Percentiles rank a stretch among this genome's conserved stretches.
Conservation (phyloP, 2,329 filamentous ascomycete genomes). For the Bipolaris oryzae region DNA sequence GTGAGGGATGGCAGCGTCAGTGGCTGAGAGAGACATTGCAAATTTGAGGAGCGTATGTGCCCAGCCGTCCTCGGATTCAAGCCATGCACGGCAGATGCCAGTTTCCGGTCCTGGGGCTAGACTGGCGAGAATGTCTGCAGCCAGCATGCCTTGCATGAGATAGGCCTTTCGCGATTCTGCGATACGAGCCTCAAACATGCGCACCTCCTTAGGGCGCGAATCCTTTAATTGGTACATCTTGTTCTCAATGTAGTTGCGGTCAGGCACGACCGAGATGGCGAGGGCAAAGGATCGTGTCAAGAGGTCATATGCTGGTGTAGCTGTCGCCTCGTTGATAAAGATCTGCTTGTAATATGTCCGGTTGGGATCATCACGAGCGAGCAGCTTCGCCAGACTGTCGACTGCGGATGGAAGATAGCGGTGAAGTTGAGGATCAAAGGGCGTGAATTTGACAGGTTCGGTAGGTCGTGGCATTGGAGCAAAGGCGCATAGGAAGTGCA, state of each 20-base stretch:
- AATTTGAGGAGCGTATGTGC: conserved; percentile 78
- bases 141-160: conserved; percentile 88
- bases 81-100: conserved; percentile 76
- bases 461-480: conserved; percentile 77
- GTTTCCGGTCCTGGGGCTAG: conserved; percentile 74
- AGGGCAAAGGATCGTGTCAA: conserved; percentile 86
- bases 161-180: conserved; percentile 86
- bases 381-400: conserved; percentile 86
- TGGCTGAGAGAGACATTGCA: conserved; percentile 66
- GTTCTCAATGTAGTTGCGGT: conserved; percentile 62
- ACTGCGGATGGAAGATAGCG: conserved; percentile 88
- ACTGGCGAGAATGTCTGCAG: conserved; percentile 84
- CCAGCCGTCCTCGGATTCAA: conserved; percentile 83
- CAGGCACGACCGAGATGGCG: conserved; percentile 83
- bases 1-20: conserved; percentile 35
- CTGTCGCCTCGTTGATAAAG: conserved; percentile 73
- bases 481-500: conserved; percentile 91
- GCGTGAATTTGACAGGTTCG: conserved; percentile 70
- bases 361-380: conserved; percentile 93
- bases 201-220: conserved; percentile 54
- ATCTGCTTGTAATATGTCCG: conserved; percentile 81
- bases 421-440: conserved; percentile 81
- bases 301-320: conserved; percentile 73
- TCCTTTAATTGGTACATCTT: conserved; percentile 40
- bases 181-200: conserved; percentile 60